Evolutionary conservation across 2,329 filamentous ascomycete genomes (phyloP).

Genomic region (Furcasterigmium sp.): DNA sequence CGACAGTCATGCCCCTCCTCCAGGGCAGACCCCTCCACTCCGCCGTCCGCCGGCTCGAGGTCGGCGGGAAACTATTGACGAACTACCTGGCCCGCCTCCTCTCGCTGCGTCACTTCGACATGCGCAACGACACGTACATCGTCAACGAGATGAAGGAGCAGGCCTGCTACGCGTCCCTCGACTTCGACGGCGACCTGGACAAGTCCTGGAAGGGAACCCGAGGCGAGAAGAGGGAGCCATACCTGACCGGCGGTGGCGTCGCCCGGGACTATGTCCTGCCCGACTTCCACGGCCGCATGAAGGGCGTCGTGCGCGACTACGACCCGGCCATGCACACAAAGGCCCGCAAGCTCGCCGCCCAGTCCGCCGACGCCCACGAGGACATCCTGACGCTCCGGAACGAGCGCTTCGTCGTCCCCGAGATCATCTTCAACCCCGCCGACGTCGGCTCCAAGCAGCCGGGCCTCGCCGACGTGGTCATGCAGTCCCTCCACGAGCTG

Average conservation of each 20-base stretch:
- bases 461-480: slow-evolving; percentile 75
- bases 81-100: slow-evolving; percentile 89
- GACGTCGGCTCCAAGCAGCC: slow-evolving; percentile 83
- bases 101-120: slow-evolving; percentile 88
- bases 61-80: slow-evolving; percentile 89
- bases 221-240: slow-evolving; percentile 48
- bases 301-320: slow-evolving; percentile 72
- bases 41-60: slow-evolving; percentile 77
- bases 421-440: slow-evolving; percentile 79
- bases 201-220: slow-evolving; percentile 74
- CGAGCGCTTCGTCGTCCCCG: slow-evolving; percentile 85
- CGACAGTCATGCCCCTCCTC: slow-evolving; percentile 82
- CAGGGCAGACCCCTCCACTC: slow-evolving; percentile 74
- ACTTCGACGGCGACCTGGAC: slow-evolving; percentile 77
- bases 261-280: slow-evolving; percentile 90
- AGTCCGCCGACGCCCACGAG: slow-evolving; percentile 39
- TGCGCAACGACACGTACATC: slow-evolving; percentile 88
- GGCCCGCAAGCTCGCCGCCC: slow-evolving; percentile 36
- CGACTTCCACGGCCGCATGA: slow-evolving; percentile 57
- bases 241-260: slow-evolving; percentile 50
- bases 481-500: slow-evolving; percentile 69
- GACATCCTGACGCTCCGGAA: slow-evolving; percentile 85
- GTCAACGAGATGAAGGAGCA: slow-evolving; percentile 96
- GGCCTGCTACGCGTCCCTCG: slow-evolving; percentile 73
- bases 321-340: slow-evolving; percentile 60